Base-by-base conservation (phyloP, 192 early-diverging fungal species). In the Gonapodya prolifera region DNA sequence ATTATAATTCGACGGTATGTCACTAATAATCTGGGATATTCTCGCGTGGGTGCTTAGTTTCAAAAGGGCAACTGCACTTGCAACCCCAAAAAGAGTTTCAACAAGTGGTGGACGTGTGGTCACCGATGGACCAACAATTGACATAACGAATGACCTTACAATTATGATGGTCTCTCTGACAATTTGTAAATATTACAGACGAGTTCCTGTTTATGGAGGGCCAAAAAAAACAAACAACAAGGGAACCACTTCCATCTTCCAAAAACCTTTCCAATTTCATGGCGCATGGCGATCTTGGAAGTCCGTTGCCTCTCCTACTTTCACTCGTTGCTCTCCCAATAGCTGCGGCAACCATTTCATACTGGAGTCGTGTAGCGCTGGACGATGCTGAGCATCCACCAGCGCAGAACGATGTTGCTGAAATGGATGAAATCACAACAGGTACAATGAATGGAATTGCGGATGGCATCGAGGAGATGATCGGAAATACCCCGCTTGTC, bases 401-500 rank as follows among this genome's bases (percentile, higher is more conserved):
- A n/a, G n/a, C n/a, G n/a, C n/a, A n/a, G n/a, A n/a, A n/a, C n/a
- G n/a, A n/a, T n/a, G n/a, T n/a, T n/a, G n/a, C n/a, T n/a, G n/a
- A n/a, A n/a, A n/a, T n/a, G n/a, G n/a, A n/a, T n/a, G n/a, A n/a
- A n/a, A n/a, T n/a, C n/a, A n/a, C n/a, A n/a, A n/a, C n/a, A n/a
- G n/a, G n/a, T n/a, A n/a, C n/a, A n/a, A n/a, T n/a, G n/a, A n/a
- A 8, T 61, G 23, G 23, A 23, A 75, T 88, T 45, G 83, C 82
- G 0, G 85, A 92, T 30, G 94, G 96, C 0, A 88, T 97, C 0
- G 88, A 85, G n/a, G 91, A 88, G 0, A 83, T 97, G 35, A 93
- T 97, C 69, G 96, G 96, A 0, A 93, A 95, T 81, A 97, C 97
- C 1, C 97, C 94, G 17, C 87, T 98, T 80, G 85, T 98, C 80